Conservation (phyloP, 2,329 filamentous ascomycete species). For the Fusarium kyushuense region DNA sequence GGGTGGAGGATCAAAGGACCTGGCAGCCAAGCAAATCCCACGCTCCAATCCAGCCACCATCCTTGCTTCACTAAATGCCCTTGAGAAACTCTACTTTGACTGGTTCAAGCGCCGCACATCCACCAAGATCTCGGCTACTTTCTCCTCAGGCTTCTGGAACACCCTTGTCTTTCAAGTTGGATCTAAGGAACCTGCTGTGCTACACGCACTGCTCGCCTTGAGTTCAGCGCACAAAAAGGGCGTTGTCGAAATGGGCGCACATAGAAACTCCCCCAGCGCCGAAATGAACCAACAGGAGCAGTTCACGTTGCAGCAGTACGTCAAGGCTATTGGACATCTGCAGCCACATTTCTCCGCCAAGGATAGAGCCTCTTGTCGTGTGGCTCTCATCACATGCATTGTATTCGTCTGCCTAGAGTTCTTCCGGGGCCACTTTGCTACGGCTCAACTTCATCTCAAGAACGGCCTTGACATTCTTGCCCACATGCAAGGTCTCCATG, state of each 20-base stretch:
- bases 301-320: constrained; percentile 52
- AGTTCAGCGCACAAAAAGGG: constrained; percentile 51
- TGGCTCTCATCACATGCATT: constrained; percentile 52
- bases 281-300: constrained; percentile 32
- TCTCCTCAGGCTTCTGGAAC: constrained; percentile 55
- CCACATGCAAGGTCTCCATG: constrained; percentile 53
- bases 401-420: constrained; percentile 40
- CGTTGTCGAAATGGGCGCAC: constrained; percentile 8
- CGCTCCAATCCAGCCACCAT: constrained; percentile 3
- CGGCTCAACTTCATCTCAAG: constrained; percentile 34
- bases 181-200: constrained; percentile 53
- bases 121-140: constrained; percentile 54
- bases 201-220: constrained; percentile 57
- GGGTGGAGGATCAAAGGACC: constrained; percentile 30
- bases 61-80: constrained; percentile 3
- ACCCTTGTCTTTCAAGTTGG: constrained; percentile 54
- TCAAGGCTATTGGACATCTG: constrained; percentile 54
- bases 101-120: constrained; percentile 54
- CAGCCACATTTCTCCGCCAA: constrained; percentile 49
- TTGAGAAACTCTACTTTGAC: constrained; percentile 37
- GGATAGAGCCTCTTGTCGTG: constrained; percentile 49
- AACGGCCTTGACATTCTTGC: constrained; percentile 48
- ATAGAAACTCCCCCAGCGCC: neutral
- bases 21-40: constrained; percentile 4
- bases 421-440: constrained; percentile 37